These are phyloP conservation scores for Coemansia sp. DNA, from an alignment of 192 early-diverging fungal genomes.

Conservation along the genomic window DNA sequence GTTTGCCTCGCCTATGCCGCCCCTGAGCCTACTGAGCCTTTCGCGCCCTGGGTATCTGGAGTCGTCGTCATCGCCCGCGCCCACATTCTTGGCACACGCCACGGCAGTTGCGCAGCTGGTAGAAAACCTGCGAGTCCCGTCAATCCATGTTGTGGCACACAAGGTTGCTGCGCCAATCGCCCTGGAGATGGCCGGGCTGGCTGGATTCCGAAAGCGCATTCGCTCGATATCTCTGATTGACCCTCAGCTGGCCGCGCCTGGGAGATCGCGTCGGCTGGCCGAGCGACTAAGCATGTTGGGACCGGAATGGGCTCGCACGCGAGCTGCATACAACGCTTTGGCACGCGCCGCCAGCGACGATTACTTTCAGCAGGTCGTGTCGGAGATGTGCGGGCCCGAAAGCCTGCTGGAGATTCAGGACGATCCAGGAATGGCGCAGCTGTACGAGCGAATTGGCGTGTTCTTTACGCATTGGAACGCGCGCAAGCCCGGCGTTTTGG, in stretches of 20 bases:
- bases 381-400: slow-evolving; percentile 44
- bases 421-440: slow-evolving; percentile 41
- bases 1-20: slow-evolving; percentile 31
- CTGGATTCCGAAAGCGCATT: slow-evolving; percentile 45
- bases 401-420: slow-evolving; percentile 42
- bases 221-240: slow-evolving; percentile 48
- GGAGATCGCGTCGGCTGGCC: slow-evolving; percentile 16
- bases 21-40: slow-evolving; percentile 45
- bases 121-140: slow-evolving; percentile 44
- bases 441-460: slow-evolving; percentile 55
- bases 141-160: slow-evolving; percentile 48
- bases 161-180: slow-evolving; percentile 45
- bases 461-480: slow-evolving; percentile 46
- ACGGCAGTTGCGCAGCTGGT: slow-evolving; percentile 41
- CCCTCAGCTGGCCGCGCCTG: slow-evolving; percentile 26
- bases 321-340: slow-evolving; percentile 54
- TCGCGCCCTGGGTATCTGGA: slow-evolving; percentile 54
- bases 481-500: slow-evolving; percentile 43
- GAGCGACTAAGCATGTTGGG: slow-evolving; percentile 27
- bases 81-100: slow-evolving; percentile 43
- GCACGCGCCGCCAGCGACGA: slow-evolving; percentile 37
- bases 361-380: slow-evolving; percentile 37
- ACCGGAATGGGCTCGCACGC: slow-evolving; percentile 52
- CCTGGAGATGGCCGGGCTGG: slow-evolving; percentile 46
- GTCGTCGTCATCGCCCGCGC: slow-evolving; percentile 28